These are phyloP conservation scores for Heracleum sosnowskyi DNA, from an alignment of 129 eudicot species.

Conservation along the genomic window DNA sequence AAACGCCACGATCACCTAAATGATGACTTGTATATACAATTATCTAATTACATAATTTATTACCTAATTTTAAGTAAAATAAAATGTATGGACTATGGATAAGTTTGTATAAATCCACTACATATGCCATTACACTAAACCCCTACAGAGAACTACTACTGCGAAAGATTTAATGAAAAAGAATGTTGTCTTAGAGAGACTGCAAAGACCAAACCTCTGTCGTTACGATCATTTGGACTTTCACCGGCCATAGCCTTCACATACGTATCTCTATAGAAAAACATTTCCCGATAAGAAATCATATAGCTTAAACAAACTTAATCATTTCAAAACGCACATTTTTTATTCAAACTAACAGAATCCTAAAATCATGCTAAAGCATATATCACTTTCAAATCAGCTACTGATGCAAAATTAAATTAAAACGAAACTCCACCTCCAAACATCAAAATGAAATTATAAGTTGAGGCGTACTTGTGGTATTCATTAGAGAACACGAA, in stretches of 20 bases:
- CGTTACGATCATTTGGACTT: slow-evolving; percentile 91
- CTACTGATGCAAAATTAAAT: background rate
- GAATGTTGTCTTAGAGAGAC: background rate
- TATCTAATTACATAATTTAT: no score
- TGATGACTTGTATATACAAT: no score
- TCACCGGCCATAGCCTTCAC: slow-evolving; percentile 81
- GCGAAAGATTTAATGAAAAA: background rate
- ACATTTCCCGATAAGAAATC: background rate
- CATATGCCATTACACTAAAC: background rate
- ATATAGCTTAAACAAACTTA: background rate
- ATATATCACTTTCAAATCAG: background rate
- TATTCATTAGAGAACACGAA: slow-evolving; percentile 86
- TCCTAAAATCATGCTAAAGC: background rate
- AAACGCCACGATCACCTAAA: no score
- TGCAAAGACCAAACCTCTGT: slow-evolving; percentile 57
- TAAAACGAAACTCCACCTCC: background rate
- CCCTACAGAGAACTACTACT: background rate
- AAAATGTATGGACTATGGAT: no score
- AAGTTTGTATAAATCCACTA: no score
- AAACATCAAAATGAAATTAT: slow-evolving; percentile 1
- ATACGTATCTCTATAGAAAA: slow-evolving; percentile 61
- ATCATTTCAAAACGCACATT: background rate
- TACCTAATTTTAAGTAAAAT: no score
- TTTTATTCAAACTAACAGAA: background rate
- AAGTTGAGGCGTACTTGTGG: slow-evolving; percentile 57